These are phyloP conservation scores for Ceratobasidium sp. DNA, from an alignment of 1,284 basidiomycete species.

Conservation along the genomic window DNA sequence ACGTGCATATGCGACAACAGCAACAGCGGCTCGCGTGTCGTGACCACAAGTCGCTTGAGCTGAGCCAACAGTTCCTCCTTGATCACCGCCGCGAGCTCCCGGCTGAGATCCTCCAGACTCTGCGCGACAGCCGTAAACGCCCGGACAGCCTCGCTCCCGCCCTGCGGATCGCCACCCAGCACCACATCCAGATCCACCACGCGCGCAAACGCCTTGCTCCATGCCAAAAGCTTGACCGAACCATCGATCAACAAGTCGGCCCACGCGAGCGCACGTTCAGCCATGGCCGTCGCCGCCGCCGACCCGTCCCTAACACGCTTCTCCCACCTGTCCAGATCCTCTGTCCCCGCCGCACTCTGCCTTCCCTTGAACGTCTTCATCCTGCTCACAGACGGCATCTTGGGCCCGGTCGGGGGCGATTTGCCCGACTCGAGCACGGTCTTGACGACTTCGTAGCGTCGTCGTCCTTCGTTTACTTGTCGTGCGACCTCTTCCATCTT, in stretches of 20 bases:
- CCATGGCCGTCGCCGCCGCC: constrained; percentile 64
- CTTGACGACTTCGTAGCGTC: constrained; percentile 84
- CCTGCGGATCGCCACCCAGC: constrained; percentile 67
- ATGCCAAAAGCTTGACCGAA: constrained; percentile 59
- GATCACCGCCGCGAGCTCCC: constrained; percentile 53
- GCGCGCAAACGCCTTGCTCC: constrained; percentile 69
- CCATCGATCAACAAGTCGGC: constrained; percentile 57
- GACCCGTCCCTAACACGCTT: constrained; percentile 62
- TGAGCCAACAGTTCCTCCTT: constrained; percentile 62
- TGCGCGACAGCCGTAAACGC: constrained; percentile 26
- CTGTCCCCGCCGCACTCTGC: constrained; percentile 36
- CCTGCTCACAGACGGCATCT: background rate
- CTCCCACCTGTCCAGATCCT: constrained; percentile 62
- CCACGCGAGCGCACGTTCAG: constrained; percentile 68
- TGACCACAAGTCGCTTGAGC: constrained; percentile 62
- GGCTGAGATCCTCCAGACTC: constrained; percentile 22
- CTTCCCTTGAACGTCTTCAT: constrained; percentile 14
- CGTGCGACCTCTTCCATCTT: constrained; percentile 80
- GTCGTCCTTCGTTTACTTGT: constrained; percentile 85
- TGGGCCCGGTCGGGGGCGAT: constrained; percentile 9
- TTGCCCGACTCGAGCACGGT: constrained; percentile 46
- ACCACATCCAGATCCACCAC: constrained; percentile 68
- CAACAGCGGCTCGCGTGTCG: constrained; percentile 66
- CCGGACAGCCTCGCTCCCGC: constrained; percentile 53
- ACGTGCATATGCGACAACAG: constrained; percentile 65